Evolutionary conservation across 1,284 basidiomycete species (phyloP).

Genomic region (Cronartium ribicola): DNA sequence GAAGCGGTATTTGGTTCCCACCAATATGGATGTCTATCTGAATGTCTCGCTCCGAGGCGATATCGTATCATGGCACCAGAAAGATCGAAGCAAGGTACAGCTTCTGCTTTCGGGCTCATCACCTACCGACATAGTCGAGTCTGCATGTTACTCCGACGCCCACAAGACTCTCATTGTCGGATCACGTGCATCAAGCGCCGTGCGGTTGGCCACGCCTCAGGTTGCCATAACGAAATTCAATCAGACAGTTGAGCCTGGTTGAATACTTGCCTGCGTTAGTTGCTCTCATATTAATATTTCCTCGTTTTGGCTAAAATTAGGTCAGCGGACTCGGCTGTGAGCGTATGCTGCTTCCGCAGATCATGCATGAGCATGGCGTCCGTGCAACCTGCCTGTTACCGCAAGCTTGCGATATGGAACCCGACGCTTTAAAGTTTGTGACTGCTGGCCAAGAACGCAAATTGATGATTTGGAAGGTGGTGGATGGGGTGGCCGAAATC

Average conservation of each 20-base stretch:
- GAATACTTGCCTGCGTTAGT: not conserved
- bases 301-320: slow-evolving; percentile 15
- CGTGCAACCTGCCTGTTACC: slow-evolving; percentile 29
- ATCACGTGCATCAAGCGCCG: not conserved
- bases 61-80: slow-evolving; percentile 25
- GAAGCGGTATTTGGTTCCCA: slow-evolving; percentile 25
- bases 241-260: slow-evolving; percentile 11
- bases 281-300: not conserved
- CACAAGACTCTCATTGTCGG: slow-evolving; percentile 27
- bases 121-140: slow-evolving; percentile 31
- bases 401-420: too few relatives aligned
- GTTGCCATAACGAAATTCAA: slow-evolving; percentile 25
- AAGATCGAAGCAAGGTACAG: slow-evolving; percentile 10
- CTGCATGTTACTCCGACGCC: slow-evolving; percentile 14
- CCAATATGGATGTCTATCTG: slow-evolving; percentile 12
- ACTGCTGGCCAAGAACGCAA: slow-evolving; percentile 30
- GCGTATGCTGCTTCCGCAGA: not conserved
- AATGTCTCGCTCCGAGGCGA: slow-evolving; percentile 32
- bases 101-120: slow-evolving; percentile 23
- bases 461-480: slow-evolving; percentile 17
- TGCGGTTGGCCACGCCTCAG: not conserved
- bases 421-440: slow-evolving; percentile 8
- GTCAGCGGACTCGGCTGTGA: slow-evolving; percentile 7
- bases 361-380: slow-evolving; percentile 31
- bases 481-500: not conserved